Conservation (phyloP, 2,329 filamentous ascomycete genomes). For the Monosporascus sp. region DNA sequence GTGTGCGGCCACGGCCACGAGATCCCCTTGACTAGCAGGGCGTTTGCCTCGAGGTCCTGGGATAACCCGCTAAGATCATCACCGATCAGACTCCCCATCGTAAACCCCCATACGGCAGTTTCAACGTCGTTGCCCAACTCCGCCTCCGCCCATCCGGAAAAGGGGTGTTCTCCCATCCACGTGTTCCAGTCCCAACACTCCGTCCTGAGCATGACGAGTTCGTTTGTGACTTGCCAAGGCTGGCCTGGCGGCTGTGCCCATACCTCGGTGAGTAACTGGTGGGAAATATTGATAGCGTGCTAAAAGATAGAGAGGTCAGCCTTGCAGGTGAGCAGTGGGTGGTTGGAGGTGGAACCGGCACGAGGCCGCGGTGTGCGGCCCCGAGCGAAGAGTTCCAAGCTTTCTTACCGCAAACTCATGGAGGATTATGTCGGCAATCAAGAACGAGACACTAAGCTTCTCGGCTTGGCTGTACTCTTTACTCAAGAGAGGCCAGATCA, state of each 20-base stretch:
- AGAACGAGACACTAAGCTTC: slow-evolving; percentile 18
- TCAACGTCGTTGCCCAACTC: slow-evolving; percentile 17
- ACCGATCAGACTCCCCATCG: not conserved
- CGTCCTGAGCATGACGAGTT: not conserved
- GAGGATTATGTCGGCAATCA: slow-evolving; percentile 16
- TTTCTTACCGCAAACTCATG: slow-evolving; percentile 24
- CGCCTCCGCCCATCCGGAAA: not conserved
- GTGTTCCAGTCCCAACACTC: slow-evolving; percentile 1
- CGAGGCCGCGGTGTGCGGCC: not conserved
- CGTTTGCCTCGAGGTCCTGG: slow-evolving; percentile 1
- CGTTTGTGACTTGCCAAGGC: not conserved
- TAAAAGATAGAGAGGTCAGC: slow-evolving; percentile 1
- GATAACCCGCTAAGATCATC: not conserved
- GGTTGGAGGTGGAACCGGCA: not conserved
- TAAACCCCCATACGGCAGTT: slow-evolving; percentile 12
- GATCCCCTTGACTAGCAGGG: not conserved
- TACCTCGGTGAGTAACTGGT: not conserved
- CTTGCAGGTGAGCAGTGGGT: slow-evolving; percentile 1
- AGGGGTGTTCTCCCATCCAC: slow-evolving; percentile 5
- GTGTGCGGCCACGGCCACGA: slow-evolving; percentile 4
- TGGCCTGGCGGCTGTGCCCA: slow-evolving; percentile 1
- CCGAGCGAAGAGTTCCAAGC: not conserved
- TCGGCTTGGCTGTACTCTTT: slow-evolving; percentile 17
- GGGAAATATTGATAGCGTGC: slow-evolving; percentile 13
- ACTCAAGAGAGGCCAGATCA: slow-evolving; percentile 24